Conservation (phyloP, 768 basidiomycete genomes). For the Grammothele lineata region DNA sequence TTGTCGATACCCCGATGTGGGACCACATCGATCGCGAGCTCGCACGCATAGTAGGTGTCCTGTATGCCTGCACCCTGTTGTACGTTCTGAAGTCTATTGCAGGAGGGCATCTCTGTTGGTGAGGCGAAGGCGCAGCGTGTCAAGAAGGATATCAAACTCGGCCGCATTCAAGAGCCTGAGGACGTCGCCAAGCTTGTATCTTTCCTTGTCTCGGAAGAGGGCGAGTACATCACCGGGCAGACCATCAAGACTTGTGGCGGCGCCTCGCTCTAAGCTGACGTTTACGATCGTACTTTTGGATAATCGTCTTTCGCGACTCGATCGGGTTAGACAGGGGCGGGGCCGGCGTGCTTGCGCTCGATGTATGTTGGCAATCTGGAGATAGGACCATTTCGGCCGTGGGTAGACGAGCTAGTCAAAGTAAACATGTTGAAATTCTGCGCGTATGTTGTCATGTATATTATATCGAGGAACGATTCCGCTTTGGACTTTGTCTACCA, state of each 20-base stretch:
- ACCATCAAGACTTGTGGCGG: constrained; percentile 30
- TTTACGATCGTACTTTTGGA: not conserved
- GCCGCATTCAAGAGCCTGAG: constrained; percentile 29
- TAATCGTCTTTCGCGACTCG: not conserved
- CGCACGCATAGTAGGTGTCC: constrained; percentile 21
- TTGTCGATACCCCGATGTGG: constrained; percentile 31
- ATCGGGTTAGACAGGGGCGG: constrained; percentile 3
- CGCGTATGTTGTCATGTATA: too few species aligned
- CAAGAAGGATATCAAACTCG: constrained; percentile 26
- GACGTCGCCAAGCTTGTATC: constrained; percentile 32
- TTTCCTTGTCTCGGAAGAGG: constrained; percentile 29
- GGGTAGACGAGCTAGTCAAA: too few species aligned
- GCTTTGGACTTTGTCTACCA: too few species aligned
- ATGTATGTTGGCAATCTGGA: too few species aligned
- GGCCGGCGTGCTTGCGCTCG: constrained; percentile 9
- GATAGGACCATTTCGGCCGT: too few species aligned
- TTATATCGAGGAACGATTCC: too few species aligned
- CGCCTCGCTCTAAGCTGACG: constrained; percentile 20
- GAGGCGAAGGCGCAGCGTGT: constrained; percentile 27
- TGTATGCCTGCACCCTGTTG: not conserved
- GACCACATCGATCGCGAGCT: constrained; percentile 29
- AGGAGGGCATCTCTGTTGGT: constrained; percentile 25
- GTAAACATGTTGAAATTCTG: too few species aligned
- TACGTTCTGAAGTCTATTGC: not conserved
- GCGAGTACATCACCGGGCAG: constrained; percentile 31